phyloP scores from a whole-genome alignment of 2,329 filamentous ascomycete species.

The Cordyceps farinosa region DNA sequence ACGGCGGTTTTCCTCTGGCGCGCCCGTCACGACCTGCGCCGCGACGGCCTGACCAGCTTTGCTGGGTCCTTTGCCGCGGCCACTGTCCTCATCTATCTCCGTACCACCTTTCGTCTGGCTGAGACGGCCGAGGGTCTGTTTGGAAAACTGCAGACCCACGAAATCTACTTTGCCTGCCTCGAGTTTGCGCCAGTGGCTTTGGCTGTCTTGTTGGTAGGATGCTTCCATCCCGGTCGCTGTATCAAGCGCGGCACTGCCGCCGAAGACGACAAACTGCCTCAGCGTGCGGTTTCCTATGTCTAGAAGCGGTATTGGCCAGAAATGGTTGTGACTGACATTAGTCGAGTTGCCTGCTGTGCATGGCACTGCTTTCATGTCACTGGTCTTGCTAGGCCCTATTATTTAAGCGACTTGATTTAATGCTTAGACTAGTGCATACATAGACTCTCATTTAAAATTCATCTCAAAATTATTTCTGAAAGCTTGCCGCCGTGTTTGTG shows the following conservation, averaged over 20 bases:
- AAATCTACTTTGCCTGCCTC: constrained; percentile 50
- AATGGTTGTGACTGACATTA: not conserved
- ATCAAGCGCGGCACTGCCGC: constrained; percentile 14
- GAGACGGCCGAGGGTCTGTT: constrained; percentile 50
- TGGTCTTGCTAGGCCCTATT: not conserved
- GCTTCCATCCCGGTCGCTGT: constrained; percentile 43
- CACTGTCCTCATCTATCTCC: constrained; percentile 48
- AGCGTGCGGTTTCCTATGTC: not conserved
- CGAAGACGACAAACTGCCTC: constrained; percentile 1
- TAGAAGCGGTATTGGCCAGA: not conserved
- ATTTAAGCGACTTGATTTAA: not conserved
- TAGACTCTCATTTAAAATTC: not conserved
- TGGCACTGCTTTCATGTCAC: not conserved
- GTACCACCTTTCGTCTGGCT: constrained; percentile 51
- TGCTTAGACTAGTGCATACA: not conserved
- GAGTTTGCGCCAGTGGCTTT: constrained; percentile 53
- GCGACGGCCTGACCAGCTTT: constrained; percentile 36
- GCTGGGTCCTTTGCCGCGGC: constrained; percentile 39
- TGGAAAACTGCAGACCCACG: constrained; percentile 43
- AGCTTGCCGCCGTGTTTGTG: not conserved
- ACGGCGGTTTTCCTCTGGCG: constrained; percentile 39
- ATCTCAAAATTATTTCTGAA: not conserved
- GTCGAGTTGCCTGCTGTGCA: not conserved
- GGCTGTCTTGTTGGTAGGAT: constrained; percentile 43
- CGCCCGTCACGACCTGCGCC: constrained; percentile 30